phyloP scores from a whole-genome alignment of 768 basidiomycete species.

The Mycena venus region DNA sequence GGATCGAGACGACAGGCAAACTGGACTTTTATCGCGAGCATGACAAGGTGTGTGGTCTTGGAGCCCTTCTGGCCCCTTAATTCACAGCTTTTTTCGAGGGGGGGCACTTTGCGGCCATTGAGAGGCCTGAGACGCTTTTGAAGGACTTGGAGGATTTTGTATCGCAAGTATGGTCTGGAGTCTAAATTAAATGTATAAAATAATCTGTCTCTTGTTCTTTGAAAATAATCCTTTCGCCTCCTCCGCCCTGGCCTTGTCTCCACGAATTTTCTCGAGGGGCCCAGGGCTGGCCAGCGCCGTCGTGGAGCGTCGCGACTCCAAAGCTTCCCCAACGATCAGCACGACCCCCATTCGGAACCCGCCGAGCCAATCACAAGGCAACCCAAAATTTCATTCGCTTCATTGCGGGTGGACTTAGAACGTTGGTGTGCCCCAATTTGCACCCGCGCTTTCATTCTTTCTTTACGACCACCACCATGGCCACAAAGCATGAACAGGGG shows the following conservation, averaged over 20 bases:
- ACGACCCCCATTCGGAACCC: neutral
- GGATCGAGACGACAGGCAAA: constrained; percentile 41
- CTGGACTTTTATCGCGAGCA: constrained; percentile 44
- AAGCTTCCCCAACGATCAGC: neutral
- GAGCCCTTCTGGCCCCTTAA: neutral
- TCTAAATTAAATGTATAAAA: too few species aligned
- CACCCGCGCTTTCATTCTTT: too few species aligned
- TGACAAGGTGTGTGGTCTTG: constrained; percentile 1
- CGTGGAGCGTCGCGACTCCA: neutral
- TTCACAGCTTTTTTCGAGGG: constrained; percentile 18
- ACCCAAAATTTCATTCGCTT: neutral
- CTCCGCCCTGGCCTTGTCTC: too few species aligned
- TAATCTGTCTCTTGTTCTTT: too few species aligned
- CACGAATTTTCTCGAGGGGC: neutral
- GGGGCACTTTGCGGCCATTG: constrained; percentile 50
- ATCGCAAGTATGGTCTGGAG: constrained; percentile 2
- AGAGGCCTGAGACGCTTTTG: constrained; percentile 41
- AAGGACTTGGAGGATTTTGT: constrained; percentile 45
- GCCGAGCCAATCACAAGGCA: neutral
- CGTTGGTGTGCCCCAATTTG: neutral
- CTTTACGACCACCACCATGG: constrained; percentile 14
- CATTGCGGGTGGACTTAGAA: neutral
- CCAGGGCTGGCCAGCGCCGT: neutral
- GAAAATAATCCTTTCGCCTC: too few species aligned
- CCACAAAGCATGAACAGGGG: constrained; percentile 59